Percentiles rank a stretch among this genome's conserved stretches.
phyloP scores from a whole-genome alignment of 2,329 filamentous ascomycete genomes.

The Fusarium sp. region DNA sequence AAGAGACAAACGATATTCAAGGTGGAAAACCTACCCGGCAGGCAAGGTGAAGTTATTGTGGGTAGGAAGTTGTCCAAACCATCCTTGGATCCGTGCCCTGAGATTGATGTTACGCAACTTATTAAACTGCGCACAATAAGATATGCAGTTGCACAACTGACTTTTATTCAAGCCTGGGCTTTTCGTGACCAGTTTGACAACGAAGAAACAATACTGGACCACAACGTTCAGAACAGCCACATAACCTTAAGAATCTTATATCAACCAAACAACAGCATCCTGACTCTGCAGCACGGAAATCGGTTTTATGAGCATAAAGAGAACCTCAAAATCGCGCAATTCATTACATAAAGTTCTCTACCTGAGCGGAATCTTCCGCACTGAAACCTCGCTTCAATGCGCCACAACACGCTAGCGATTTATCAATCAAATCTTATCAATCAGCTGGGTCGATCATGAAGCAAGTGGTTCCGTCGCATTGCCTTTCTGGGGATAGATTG shows the following conservation, averaged over 20 bases:
- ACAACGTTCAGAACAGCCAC: neutral
- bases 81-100: neutral
- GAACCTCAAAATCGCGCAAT: neutral
- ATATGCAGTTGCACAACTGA: neutral
- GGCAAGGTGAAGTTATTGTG: neutral
- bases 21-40: neutral
- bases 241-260: no score
- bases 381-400: neutral
- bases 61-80: no score
- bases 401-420: neutral
- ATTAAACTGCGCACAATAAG: neutral
- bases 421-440: slow-evolving; percentile 15
- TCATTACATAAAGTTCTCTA: neutral
- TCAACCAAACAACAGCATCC: accelerated
- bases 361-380: neutral
- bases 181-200: neutral
- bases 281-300: neutral
- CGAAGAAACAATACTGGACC: neutral
- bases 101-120: neutral
- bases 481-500: neutral
- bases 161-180: no score
- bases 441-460: neutral
- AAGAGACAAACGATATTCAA: neutral
- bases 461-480: neutral
- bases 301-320: neutral